A percentile compares a stretch with the other conserved stretches of the same genome.
Conservation (phyloP, 2,329 filamentous ascomycete species). For the Xylariaceae sp. region DNA sequence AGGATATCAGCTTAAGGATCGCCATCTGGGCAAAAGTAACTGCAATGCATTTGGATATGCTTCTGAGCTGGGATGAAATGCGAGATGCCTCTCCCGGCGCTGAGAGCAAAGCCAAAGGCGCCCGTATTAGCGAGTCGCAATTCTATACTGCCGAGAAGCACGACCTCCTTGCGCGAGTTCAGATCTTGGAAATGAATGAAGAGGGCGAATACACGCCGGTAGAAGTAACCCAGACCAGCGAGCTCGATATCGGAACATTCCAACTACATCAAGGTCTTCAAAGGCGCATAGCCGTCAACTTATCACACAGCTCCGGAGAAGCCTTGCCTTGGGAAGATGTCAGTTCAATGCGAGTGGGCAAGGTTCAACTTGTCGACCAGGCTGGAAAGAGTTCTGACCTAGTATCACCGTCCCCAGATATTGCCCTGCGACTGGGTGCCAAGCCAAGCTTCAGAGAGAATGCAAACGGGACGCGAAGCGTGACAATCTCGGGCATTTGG, state of each 20-base stretch:
- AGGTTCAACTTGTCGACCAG: constrained; percentile 78
- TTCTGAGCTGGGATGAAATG: constrained; percentile 99
- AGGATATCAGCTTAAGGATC: constrained; percentile 73
- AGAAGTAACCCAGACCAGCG: constrained; percentile 83
- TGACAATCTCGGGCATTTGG: constrained; percentile 90
- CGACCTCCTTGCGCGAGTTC: constrained; percentile 82
- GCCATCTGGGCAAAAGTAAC: constrained; percentile 91
- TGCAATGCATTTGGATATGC: constrained; percentile 91
- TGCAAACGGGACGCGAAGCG: constrained; percentile 82
- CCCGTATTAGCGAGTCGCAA: constrained; percentile 83
- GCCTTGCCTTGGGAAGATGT: constrained; percentile 86
- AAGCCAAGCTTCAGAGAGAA: constrained; percentile 80
- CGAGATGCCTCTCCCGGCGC: constrained; percentile 69
- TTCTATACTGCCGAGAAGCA: constrained; percentile 93
- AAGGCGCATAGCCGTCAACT: constrained; percentile 77
- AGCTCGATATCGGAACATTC: constrained; percentile 84
- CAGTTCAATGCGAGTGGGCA: constrained; percentile 71
- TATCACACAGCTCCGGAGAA: constrained; percentile 90
- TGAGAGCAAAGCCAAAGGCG: constrained; percentile 52
- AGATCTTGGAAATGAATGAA: constrained; percentile 89
- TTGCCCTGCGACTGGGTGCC: constrained; percentile 73
- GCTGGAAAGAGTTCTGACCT: constrained; percentile 82
- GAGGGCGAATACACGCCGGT: constrained; percentile 87
- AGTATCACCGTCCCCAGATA: constrained; percentile 67
- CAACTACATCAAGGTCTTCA: constrained; percentile 95